A percentile compares a stretch with the other conserved stretches of the same genome.
Conservation (phyloP, 108 stramenopile genomes). For the Schizochytrium sp. region DNA sequence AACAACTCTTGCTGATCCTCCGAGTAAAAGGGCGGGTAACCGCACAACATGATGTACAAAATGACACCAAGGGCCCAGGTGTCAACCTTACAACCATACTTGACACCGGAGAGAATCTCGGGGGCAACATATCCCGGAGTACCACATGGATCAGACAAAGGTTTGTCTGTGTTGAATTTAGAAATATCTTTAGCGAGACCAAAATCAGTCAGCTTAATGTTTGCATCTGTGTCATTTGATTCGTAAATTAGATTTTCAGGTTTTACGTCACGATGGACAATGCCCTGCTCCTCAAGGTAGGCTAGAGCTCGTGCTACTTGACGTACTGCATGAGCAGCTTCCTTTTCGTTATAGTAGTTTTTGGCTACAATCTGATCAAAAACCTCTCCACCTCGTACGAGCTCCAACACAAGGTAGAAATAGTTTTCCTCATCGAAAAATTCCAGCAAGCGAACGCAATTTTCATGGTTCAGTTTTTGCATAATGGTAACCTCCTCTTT, state of each 20-base stretch:
- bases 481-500: constrained; percentile 63
- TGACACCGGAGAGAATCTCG: constrained; percentile 87
- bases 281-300: constrained; percentile 84
- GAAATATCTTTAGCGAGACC: constrained; percentile 88
- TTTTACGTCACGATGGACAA: constrained; percentile 90
- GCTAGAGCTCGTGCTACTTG: constrained; percentile 86
- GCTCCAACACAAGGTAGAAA: constrained; percentile 82
- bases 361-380: constrained; percentile 94
- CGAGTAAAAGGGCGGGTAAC: constrained; percentile 89
- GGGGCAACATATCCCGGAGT: constrained; percentile 96
- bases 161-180: constrained; percentile 75
- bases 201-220: constrained; percentile 90
- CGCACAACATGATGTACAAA: constrained; percentile 89
- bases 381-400: constrained; percentile 80
- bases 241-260: constrained; percentile 89
- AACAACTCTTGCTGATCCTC: constrained; percentile 78
- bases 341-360: constrained; percentile 90
- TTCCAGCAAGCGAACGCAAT: constrained; percentile 71
- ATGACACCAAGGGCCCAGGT: constrained; percentile 97
- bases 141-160: constrained; percentile 86
- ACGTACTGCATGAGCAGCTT: constrained; percentile 88
- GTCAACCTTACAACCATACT: constrained; percentile 89
- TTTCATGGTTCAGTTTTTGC: constrained; percentile 64
- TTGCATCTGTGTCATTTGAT: constrained; percentile 79
- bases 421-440: constrained; percentile 63